Evolutionary conservation across 768 basidiomycete species (phyloP).

Genomic region (Boletus pseudo-olivaceus): DNA sequence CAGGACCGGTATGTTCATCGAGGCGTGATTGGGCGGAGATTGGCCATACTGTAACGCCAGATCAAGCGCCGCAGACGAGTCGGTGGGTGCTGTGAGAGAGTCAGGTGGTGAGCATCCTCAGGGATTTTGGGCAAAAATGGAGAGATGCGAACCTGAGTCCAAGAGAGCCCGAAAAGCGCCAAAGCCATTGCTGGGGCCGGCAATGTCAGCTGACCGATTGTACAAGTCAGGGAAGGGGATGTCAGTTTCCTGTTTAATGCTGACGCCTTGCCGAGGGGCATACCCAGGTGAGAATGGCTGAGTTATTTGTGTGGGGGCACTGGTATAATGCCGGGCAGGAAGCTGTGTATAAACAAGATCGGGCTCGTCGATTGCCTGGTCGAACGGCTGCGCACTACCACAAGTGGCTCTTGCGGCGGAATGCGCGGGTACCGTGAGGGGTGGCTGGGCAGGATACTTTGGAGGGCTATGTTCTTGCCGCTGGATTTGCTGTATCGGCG

Average conservation of each 20-base stretch:
- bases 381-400: conserved; percentile 17
- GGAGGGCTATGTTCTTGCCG: conserved; percentile 23
- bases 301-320: conserved; percentile 15
- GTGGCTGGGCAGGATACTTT: conserved; percentile 18
- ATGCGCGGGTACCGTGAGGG: conserved; percentile 8
- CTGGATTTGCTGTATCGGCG: conserved; percentile 29
- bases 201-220: conserved; percentile 19
- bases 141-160: conserved; percentile 28
- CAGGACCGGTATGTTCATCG: conserved; percentile 24
- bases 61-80: conserved; percentile 23
- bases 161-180: conserved; percentile 19
- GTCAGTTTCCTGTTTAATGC: conserved; percentile 30
- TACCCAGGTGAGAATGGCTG: conserved; percentile 24
- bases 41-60: conserved; percentile 23
- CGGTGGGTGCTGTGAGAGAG: conserved; percentile 15
- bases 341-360: conserved; percentile 24
- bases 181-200: conserved; percentile 23
- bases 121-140: neutral
- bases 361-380: conserved; percentile 26
- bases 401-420: conserved; percentile 15
- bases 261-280: conserved; percentile 18
- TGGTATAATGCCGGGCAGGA: conserved; percentile 24
- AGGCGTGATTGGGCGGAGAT: conserved; percentile 12
- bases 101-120: conserved; percentile 1
- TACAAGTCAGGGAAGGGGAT: conserved; percentile 26